Conservation (phyloP, 2,329 filamentous ascomycete genomes). For the Rugonectria rugulosa region DNA sequence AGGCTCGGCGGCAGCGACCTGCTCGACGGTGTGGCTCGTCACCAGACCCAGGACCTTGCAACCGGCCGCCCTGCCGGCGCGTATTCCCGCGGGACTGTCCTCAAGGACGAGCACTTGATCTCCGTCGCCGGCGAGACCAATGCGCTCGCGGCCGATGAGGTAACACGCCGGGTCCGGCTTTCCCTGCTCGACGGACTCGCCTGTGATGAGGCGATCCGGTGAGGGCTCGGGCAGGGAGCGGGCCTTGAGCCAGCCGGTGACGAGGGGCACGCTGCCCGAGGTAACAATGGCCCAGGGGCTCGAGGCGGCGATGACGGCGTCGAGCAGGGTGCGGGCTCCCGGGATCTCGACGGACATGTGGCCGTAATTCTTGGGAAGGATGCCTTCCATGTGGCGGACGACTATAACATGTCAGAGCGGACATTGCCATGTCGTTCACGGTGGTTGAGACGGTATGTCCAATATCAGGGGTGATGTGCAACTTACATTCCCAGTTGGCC, state of each 20-base stretch:
- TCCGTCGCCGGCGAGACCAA: slow-evolving; percentile 59
- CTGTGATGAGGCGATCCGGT: slow-evolving; percentile 71
- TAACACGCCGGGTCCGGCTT: slow-evolving; percentile 84
- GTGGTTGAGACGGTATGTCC: slow-evolving; percentile 15
- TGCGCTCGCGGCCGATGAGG: slow-evolving; percentile 68
- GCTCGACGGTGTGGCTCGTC: slow-evolving; percentile 79
- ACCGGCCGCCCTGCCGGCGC: slow-evolving; percentile 83
- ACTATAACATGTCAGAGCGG: slow-evolving; percentile 58
- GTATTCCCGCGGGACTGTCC: slow-evolving; percentile 87
- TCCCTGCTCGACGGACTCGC: slow-evolving; percentile 76
- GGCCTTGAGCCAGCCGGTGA: slow-evolving; percentile 75
- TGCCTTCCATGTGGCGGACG: slow-evolving; percentile 78
- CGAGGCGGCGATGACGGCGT: slow-evolving; percentile 65
- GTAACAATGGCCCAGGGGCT: slow-evolving; percentile 89
- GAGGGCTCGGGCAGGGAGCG: slow-evolving; percentile 66
- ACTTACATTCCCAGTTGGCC: slow-evolving; percentile 92
- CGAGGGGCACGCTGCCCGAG: slow-evolving; percentile 72
- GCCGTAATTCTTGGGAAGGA: slow-evolving; percentile 79
- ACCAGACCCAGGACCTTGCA: slow-evolving; percentile 85
- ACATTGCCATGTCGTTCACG: slow-evolving; percentile 3
- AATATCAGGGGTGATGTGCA: background rate
- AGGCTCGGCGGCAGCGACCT: slow-evolving; percentile 77
- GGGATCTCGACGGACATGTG: slow-evolving; percentile 84
- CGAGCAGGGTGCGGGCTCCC: slow-evolving; percentile 76
- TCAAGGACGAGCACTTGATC: slow-evolving; percentile 78